Conservation (phyloP, 306 rosid genomes). For the Prunus armeniaca region DNA sequence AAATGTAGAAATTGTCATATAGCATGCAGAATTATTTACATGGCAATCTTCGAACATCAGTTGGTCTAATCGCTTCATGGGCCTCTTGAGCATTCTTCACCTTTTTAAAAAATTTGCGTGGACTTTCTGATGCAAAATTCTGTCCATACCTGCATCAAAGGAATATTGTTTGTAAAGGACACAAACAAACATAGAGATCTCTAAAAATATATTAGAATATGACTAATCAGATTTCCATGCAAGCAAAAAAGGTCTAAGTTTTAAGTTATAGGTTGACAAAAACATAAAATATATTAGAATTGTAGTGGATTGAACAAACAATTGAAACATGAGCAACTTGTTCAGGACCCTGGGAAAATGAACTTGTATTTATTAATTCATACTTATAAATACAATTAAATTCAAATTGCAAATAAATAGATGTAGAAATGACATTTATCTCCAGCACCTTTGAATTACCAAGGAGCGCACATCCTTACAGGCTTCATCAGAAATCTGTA, state of each 20-base stretch:
- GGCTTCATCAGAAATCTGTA: conserved; percentile 91
- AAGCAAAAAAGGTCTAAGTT: neutral
- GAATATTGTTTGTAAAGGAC: conserved; percentile 22
- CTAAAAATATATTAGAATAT: neutral
- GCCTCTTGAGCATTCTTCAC: conserved; percentile 99
- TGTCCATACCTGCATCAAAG: conserved; percentile 73
- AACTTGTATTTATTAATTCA: neutral
- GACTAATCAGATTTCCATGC: neutral
- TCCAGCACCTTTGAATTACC: conserved; percentile 63
- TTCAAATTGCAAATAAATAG: conserved; percentile 2
- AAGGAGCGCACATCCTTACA: conserved; percentile 62
- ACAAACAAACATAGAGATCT: neutral
- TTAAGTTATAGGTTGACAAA: neutral
- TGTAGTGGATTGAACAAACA: neutral
- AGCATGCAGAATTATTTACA: conserved; percentile 45
- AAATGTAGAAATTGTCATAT: conserved; percentile 6
- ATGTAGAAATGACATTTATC: neutral
- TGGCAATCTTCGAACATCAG: conserved; percentile 76
- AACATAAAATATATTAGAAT: neutral
- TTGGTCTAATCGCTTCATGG: conserved; percentile 97
- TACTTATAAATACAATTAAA: neutral
- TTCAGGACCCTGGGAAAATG: conserved; percentile 3
- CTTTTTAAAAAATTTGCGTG: conserved; percentile 77
- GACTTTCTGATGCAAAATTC: conserved; percentile 53
- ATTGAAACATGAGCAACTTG: neutral